A percentile compares a stretch with the other conserved stretches of the same genome.
Conservation (phyloP, 1,284 basidiomycete species). For the Cryptococcus sp. region DNA sequence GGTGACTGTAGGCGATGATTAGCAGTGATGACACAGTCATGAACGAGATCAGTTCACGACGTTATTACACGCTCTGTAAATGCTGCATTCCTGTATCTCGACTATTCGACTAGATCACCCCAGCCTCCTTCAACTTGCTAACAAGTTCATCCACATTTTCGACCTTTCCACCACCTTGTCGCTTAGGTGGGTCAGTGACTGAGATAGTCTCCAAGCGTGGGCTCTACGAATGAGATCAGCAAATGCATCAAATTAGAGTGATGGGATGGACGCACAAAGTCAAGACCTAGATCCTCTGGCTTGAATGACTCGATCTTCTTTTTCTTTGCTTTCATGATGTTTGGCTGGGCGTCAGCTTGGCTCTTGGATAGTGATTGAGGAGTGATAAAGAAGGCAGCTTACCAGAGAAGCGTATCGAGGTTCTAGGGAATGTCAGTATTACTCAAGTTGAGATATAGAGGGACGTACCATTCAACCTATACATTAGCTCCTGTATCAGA, state of each 20-base stretch:
- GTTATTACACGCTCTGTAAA: too few relatives aligned
- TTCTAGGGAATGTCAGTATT: conserved; percentile 57
- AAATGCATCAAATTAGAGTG: neutral
- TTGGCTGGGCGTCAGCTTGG: conserved; percentile 53
- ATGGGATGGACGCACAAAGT: conserved; percentile 44
- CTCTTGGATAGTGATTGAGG: too few relatives aligned
- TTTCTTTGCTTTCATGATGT: conserved; percentile 99
- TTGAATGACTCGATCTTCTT: conserved; percentile 87
- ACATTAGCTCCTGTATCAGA: conserved; percentile 5
- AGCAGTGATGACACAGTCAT: too few relatives aligned
- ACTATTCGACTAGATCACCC: conserved; percentile 55
- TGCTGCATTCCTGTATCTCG: too few relatives aligned
- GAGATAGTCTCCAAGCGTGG: conserved; percentile 83
- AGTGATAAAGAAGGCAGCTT: too few relatives aligned
- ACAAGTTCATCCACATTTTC: conserved; percentile 85
- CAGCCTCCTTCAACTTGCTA: conserved; percentile 83
- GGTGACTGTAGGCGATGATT: too few relatives aligned
- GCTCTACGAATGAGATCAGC: conserved; percentile 27
- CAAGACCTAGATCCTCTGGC: conserved; percentile 68
- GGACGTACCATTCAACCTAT: conserved; percentile 42
- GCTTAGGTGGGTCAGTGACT: conserved; percentile 85
- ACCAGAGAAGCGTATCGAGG: conserved; percentile 84
- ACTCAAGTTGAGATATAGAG: neutral
- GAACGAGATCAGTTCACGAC: too few relatives aligned
- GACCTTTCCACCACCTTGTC: conserved; percentile 88